Percentiles rank a stretch among this genome's conserved stretches.
Conservation (phyloP, 441 rosid genomes). For the Manihot esculenta region DNA sequence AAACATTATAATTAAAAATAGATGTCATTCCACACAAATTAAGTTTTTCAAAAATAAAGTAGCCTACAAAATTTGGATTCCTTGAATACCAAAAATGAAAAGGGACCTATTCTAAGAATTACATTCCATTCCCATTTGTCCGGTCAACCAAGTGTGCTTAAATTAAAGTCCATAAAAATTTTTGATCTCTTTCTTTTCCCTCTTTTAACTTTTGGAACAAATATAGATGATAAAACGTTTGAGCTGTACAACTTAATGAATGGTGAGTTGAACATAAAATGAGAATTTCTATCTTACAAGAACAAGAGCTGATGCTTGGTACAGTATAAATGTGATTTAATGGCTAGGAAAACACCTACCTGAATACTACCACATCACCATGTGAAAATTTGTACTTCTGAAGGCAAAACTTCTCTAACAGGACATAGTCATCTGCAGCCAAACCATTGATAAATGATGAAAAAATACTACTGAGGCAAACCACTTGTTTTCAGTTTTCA, state of each 20-base stretch:
- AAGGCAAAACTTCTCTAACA: constrained; percentile 77
- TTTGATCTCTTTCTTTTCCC: not conserved
- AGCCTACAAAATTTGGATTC: no score
- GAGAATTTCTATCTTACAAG: not conserved
- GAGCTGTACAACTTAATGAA: not conserved
- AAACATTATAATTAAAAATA: no score
- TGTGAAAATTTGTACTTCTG: constrained; percentile 60
- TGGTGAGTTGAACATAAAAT: not conserved
- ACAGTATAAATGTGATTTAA: constrained; percentile 4
- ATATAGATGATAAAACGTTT: not conserved
- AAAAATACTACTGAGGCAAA: constrained; percentile 10
- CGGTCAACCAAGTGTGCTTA: no score
- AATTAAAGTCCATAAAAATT: not conserved
- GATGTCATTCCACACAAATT: no score
- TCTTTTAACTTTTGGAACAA: not conserved
- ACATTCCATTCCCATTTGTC: no score
- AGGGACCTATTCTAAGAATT: no score
- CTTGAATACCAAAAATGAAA: no score
- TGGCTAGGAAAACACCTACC: constrained; percentile 38
- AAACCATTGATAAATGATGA: constrained; percentile 19
- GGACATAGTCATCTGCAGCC: constrained; percentile 62
- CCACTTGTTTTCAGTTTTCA: constrained; percentile 3
- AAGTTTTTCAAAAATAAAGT: no score
- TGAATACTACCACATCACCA: constrained; percentile 74
- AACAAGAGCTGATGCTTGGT: not conserved